phyloP scores from a whole-genome alignment of 2,329 filamentous ascomycete genomes.

The Mariannaea sp. region DNA sequence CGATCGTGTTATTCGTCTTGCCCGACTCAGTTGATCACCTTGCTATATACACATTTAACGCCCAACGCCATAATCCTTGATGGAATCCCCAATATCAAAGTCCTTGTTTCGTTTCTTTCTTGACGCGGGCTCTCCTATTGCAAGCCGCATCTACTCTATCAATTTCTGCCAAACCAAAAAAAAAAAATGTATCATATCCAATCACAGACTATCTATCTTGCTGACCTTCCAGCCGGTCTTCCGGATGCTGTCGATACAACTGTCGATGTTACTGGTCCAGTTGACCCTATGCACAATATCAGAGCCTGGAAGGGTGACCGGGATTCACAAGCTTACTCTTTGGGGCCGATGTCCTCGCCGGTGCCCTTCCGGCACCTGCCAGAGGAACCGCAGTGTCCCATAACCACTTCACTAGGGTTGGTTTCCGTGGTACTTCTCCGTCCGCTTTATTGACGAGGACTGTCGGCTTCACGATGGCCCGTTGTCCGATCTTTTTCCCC shows the following conservation, averaged over 20 bases:
- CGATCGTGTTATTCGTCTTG: constrained; percentile 29
- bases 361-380: constrained; percentile 25
- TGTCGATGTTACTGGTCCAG: constrained; percentile 24
- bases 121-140: constrained; percentile 3
- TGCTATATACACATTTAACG: constrained; percentile 20
- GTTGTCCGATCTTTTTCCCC: constrained; percentile 41
- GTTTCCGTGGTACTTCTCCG: constrained; percentile 34
- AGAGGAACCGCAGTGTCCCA: constrained; percentile 37
- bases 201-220: constrained; percentile 20
- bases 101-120: constrained; percentile 19
- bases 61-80: constrained; percentile 21
- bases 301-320: constrained; percentile 34
- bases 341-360: constrained; percentile 26
- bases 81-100: constrained; percentile 18
- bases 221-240: constrained; percentile 12
- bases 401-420: constrained; percentile 44
- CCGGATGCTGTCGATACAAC: constrained; percentile 20
- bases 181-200: background rate
- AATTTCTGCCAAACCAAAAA: constrained; percentile 6
- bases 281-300: constrained; percentile 35
- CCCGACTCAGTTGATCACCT: constrained; percentile 29
- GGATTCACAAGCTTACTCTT: constrained; percentile 38
- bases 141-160: constrained; percentile 11
- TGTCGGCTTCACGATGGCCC: constrained; percentile 42
- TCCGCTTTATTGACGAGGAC: constrained; percentile 42